phyloP scores from a whole-genome alignment of 495 filamentous ascomycete species.

The Neurospora sublineolata region DNA sequence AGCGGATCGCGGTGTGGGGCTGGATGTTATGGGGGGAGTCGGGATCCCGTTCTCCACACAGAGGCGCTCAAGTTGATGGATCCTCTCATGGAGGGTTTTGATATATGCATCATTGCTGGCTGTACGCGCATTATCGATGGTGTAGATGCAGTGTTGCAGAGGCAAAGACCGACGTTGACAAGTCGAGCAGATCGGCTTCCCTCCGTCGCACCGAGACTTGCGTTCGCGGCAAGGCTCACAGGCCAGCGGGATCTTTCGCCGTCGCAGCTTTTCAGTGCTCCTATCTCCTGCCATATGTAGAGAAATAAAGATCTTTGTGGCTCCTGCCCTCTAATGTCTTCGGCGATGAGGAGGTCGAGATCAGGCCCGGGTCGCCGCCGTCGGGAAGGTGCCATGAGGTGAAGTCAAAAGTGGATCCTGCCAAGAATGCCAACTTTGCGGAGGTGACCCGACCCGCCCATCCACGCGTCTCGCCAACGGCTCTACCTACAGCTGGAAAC shows the following conservation, averaged over 20 bases:
- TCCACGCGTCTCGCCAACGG: background rate
- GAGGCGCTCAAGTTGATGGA: slow-evolving; percentile 26
- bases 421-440: background rate
- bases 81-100: slow-evolving; percentile 25
- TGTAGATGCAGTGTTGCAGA: slow-evolving; percentile 29
- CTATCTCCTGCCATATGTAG: too few species aligned
- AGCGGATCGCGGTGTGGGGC: slow-evolving; percentile 1
- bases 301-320: background rate
- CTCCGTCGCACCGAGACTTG: slow-evolving; percentile 34
- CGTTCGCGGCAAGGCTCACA: slow-evolving; percentile 34
- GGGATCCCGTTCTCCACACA: slow-evolving; percentile 24
- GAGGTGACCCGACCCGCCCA: background rate
- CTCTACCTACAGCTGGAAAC: background rate
- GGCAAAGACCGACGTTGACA: slow-evolving; percentile 26
- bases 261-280: background rate
- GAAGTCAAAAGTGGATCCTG: background rate
- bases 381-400: background rate
- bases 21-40: slow-evolving; percentile 7
- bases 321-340: background rate
- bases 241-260: slow-evolving; percentile 13
- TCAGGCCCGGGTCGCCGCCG: background rate
- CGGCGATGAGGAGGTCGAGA: background rate
- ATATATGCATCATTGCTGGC: slow-evolving; percentile 31
- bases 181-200: slow-evolving; percentile 34
- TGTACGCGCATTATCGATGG: slow-evolving; percentile 24